Percentiles rank a stretch among this genome's conserved stretches.
Evolutionary conservation across 139 green algal species (phyloP).

Genomic region (Nannochloris sp.): DNA sequence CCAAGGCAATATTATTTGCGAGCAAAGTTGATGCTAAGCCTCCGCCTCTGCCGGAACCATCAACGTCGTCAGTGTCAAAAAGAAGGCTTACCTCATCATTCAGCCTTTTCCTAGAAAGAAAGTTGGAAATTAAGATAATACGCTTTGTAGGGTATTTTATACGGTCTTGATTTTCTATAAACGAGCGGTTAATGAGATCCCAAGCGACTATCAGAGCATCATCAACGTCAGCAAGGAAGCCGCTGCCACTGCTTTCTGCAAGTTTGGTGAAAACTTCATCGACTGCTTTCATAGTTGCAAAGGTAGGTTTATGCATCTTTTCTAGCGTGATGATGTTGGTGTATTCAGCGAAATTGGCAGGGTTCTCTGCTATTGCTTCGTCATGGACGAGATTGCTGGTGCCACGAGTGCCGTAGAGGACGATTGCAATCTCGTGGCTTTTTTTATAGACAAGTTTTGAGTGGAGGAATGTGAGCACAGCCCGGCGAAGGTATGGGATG

Average conservation of each 20-base stretch:
- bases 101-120: constrained; percentile 1
- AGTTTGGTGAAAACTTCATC: not conserved
- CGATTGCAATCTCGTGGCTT: constrained; percentile 13
- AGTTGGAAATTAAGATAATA: constrained; percentile 15
- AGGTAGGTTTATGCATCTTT: constrained; percentile 1
- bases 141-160: not conserved
- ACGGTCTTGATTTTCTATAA: no score
- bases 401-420: constrained; percentile 23
- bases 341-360: constrained; percentile 10
- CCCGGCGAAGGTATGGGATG: constrained; percentile 4
- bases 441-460: constrained; percentile 27
- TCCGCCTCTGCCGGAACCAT: no score
- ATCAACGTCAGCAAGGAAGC: constrained; percentile 15
- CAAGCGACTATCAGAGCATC: constrained; percentile 26
- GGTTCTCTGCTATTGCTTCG: constrained; percentile 4
- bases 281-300: not conserved
- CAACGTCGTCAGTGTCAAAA: no score
- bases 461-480: not conserved
- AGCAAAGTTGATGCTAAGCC: no score
- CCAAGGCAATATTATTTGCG: constrained; percentile 5
- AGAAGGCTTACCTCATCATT: not conserved
- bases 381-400: no score
- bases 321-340: constrained; percentile 8
- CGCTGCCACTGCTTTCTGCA: no score
- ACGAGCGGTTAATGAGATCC: constrained; percentile 7